These are phyloP conservation scores for Thelephora ganbajun DNA, from an alignment of 768 basidiomycete genomes.

Conservation along the genomic window DNA sequence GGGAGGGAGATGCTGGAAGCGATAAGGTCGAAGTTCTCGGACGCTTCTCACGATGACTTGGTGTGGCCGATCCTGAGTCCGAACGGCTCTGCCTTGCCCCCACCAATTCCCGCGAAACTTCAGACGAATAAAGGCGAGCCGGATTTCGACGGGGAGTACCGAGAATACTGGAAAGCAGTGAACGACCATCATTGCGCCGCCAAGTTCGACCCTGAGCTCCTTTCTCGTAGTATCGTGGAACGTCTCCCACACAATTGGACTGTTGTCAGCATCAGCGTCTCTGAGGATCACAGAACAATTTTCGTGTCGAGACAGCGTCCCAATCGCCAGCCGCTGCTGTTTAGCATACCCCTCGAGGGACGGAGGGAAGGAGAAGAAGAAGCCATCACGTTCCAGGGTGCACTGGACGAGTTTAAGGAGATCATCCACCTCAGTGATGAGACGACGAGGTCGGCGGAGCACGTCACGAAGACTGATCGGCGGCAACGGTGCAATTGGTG, in stretches of 20 bases:
- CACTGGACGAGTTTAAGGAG: conserved; percentile 56
- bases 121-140: conserved; percentile 17
- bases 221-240: neutral
- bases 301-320: conserved; percentile 71
- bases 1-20: conserved; percentile 79
- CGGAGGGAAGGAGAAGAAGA: conserved; percentile 60
- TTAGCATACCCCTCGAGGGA: conserved; percentile 81
- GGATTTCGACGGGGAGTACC: conserved; percentile 20
- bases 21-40: conserved; percentile 55
- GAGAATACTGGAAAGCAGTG: conserved; percentile 50
- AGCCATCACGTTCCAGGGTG: conserved; percentile 63
- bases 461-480: conserved; percentile 53
- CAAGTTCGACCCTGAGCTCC: conserved; percentile 18
- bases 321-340: conserved; percentile 52
- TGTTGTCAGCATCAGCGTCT: conserved; percentile 69
- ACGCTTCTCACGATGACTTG: conserved; percentile 41
- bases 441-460: conserved; percentile 55
- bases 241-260: conserved; percentile 68
- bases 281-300: conserved; percentile 71
- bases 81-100: conserved; percentile 28
- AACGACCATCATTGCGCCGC: conserved; percentile 21
- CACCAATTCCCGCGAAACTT: conserved; percentile 9
- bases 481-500: conserved; percentile 73
- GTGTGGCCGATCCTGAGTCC: conserved; percentile 52
- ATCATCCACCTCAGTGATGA: conserved; percentile 75